Percentiles rank a stretch among this genome's conserved stretches.
phyloP scores from a whole-genome alignment of 2,329 filamentous ascomycete genomes.

The Gaeumannomyces tritici region DNA sequence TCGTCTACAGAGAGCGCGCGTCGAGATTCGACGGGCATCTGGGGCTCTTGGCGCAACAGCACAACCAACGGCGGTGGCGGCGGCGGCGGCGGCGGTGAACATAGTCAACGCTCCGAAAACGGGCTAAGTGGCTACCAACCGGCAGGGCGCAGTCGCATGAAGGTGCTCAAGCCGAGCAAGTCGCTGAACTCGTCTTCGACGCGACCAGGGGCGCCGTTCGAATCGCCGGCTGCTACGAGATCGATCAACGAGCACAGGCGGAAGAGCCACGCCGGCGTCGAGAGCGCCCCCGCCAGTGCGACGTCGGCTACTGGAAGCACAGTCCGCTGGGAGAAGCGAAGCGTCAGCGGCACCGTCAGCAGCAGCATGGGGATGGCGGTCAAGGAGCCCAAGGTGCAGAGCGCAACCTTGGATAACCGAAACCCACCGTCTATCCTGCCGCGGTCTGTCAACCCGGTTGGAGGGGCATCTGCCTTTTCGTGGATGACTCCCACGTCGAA shows the following conservation, averaged over 20 bases:
- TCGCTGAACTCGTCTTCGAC: slow-evolving; percentile 39
- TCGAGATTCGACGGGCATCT: slow-evolving; percentile 46
- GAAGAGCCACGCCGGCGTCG: slow-evolving; percentile 28
- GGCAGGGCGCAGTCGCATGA: slow-evolving; percentile 65
- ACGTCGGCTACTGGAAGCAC: slow-evolving; percentile 9
- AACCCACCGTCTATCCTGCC: slow-evolving; percentile 30
- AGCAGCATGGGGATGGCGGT: slow-evolving; percentile 20
- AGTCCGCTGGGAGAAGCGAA: slow-evolving; percentile 45
- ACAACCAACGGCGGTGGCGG: slow-evolving; percentile 40
- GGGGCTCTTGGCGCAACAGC: slow-evolving; percentile 62
- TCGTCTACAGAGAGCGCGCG: slow-evolving; percentile 17
- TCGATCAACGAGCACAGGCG: slow-evolving; percentile 39
- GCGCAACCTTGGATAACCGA: slow-evolving; percentile 19
- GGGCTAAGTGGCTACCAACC: slow-evolving; percentile 60
- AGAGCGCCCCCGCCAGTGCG: neutral
- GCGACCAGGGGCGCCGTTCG: slow-evolving; percentile 41
- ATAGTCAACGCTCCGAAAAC: slow-evolving; percentile 35
- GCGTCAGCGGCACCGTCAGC: slow-evolving; percentile 25
- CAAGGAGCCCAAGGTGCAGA: slow-evolving; percentile 23
- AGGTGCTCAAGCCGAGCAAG: slow-evolving; percentile 75
- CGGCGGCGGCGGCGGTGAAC: slow-evolving; percentile 34
- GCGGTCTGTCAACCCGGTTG: slow-evolving; percentile 70
- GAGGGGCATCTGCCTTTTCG: slow-evolving; percentile 85
- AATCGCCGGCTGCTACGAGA: slow-evolving; percentile 35
- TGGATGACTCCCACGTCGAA: slow-evolving; percentile 63